These are phyloP conservation scores for Aspergillus ruber DNA, from an alignment of 2,329 filamentous ascomycete genomes.

Conservation along the genomic window DNA sequence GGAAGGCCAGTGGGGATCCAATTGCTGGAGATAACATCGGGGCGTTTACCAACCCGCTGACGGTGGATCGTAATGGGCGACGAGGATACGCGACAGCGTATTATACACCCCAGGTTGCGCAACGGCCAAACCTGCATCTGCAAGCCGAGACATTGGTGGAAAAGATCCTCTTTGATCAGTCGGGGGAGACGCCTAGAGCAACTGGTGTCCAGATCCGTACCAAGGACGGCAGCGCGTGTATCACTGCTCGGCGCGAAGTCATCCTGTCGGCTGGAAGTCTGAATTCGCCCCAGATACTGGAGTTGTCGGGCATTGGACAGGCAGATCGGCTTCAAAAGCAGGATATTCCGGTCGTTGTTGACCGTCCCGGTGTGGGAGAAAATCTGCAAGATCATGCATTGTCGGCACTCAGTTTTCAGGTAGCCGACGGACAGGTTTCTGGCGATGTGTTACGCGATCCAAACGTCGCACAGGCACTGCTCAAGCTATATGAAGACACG, in stretches of 20 bases:
- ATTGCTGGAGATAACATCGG: conserved; percentile 35
- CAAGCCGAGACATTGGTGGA: conserved; percentile 43
- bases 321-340: conserved; percentile 36
- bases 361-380: conserved; percentile 43
- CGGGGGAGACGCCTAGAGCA: conserved; percentile 12
- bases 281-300: conserved; percentile 52
- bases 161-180: conserved; percentile 39
- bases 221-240: conserved; percentile 20
- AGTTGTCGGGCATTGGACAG: conserved; percentile 56
- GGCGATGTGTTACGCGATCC: conserved; percentile 19
- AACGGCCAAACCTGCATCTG: conserved; percentile 42
- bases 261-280: conserved; percentile 54
- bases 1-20: conserved; percentile 21
- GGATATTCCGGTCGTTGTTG: conserved; percentile 39
- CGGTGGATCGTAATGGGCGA: conserved; percentile 6
- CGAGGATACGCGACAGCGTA: conserved; percentile 39
- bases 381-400: conserved; percentile 47
- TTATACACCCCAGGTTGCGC: conserved; percentile 33
- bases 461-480: conserved; percentile 12
- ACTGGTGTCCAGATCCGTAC: conserved; percentile 14
- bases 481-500: conserved; percentile 17
- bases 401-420: conserved; percentile 20
- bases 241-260: conserved; percentile 44
- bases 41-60: conserved; percentile 30
- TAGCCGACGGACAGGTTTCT: conserved; percentile 16